Conservation (phyloP, 192 early-diverging fungal species). For the Helicostylum pulchrum region DNA sequence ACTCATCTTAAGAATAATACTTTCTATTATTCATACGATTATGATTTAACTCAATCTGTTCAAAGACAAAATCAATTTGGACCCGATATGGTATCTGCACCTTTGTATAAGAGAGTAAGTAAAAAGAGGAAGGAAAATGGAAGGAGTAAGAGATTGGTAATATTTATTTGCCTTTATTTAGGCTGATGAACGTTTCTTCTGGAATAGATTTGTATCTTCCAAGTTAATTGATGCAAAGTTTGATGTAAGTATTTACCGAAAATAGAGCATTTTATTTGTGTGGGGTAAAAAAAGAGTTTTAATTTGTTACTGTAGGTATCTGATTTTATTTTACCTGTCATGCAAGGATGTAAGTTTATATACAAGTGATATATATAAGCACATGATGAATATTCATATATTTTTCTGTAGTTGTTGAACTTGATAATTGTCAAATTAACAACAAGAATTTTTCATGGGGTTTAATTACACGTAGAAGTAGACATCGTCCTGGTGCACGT, state of each 20-base stretch:
- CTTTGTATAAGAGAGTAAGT: constrained; percentile 57
- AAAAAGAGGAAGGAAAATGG: background rate
- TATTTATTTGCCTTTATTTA: constrained; percentile 16
- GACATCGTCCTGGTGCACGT: constrained; percentile 82
- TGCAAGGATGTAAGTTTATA: constrained; percentile 77
- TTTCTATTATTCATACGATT: constrained; percentile 82
- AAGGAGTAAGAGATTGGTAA: too few species aligned
- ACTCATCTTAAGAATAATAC: constrained; percentile 43
- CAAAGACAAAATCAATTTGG: constrained; percentile 66
- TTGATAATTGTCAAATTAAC: constrained; percentile 57
- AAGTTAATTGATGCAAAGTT: constrained; percentile 62
- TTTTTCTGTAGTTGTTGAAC: constrained; percentile 54
- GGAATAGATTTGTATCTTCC: constrained; percentile 73
- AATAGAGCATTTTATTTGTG: too few species aligned
- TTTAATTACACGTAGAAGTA: constrained; percentile 79
- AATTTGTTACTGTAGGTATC: constrained; percentile 50
- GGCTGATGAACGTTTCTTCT: constrained; percentile 95
- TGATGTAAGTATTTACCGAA: constrained; percentile 14
- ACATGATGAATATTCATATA: background rate
- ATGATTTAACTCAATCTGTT: constrained; percentile 81
- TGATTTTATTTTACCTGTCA: constrained; percentile 85
- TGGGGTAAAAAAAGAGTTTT: background rate
- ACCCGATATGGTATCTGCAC: constrained; percentile 21
- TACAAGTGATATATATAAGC: background rate
- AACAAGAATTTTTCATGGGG: constrained; percentile 74